Evolutionary conservation across 225 moss, liverwort and hornwort genomes (phyloP).

Genomic region (Bryoerythrophyllum caledonicum): DNA sequence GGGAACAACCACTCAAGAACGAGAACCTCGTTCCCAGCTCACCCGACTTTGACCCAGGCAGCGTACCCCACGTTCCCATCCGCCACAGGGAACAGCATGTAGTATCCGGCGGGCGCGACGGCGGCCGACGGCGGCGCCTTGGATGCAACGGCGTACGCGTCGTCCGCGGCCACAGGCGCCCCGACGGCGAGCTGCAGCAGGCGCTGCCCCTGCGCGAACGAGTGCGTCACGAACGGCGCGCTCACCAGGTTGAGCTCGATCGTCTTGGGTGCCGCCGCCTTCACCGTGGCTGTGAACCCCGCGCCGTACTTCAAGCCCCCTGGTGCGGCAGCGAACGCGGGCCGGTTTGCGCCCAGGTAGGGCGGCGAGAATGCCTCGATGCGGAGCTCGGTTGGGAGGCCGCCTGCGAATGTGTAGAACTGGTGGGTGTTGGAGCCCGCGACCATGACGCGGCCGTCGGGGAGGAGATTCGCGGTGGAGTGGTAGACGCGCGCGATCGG

Average conservation of each 20-base stretch:
- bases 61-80: conserved; percentile 49
- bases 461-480: conserved; percentile 52
- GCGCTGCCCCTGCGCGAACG: conserved; percentile 51
- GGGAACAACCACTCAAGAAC: too few relatives aligned
- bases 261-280: conserved; percentile 8
- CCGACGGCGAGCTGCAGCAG: conserved; percentile 35
- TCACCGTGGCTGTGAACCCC: conserved; percentile 47
- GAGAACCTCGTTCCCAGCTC: not conserved
- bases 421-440: conserved; percentile 65
- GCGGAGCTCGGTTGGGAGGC: conserved; percentile 53
- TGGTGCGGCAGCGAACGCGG: conserved; percentile 28
- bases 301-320: conserved; percentile 37
- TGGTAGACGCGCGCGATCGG: conserved; percentile 51
- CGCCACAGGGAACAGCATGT: conserved; percentile 62
- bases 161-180: conserved; percentile 14
- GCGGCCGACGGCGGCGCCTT: conserved; percentile 38
- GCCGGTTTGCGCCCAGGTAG: conserved; percentile 38
- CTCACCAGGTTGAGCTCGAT: conserved; percentile 45
- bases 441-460: conserved; percentile 52
- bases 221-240: conserved; percentile 59
- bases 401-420: conserved; percentile 53
- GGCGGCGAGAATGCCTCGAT: conserved; percentile 62
- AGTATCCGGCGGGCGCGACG: conserved; percentile 49
- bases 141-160: conserved; percentile 25
- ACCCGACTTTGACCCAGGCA: conserved; percentile 45